phyloP scores from a whole-genome alignment of 1,284 basidiomycete genomes.

The Inonotus obliquus region DNA sequence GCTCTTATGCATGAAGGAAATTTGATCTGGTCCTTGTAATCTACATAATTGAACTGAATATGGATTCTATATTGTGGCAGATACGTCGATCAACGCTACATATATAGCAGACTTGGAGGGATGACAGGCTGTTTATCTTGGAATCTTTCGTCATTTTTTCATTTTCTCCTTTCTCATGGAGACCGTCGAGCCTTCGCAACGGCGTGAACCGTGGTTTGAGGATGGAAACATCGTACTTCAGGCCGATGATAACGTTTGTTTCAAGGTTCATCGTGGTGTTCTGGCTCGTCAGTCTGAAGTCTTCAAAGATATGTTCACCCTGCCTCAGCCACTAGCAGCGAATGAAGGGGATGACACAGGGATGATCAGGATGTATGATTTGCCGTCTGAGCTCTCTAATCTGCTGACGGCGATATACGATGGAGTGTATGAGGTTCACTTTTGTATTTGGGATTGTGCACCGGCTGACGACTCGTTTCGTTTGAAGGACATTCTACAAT shows the following conservation, averaged over 20 bases:
- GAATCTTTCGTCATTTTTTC: too few species aligned
- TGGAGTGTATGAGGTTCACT: conserved; percentile 40
- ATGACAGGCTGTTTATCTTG: too few species aligned
- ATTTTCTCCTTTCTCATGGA: background rate
- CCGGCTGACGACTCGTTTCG: conserved; percentile 7
- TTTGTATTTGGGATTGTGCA: background rate
- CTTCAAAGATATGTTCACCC: conserved; percentile 52
- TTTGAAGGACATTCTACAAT: conserved; percentile 33
- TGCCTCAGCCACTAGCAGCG: conserved; percentile 34
- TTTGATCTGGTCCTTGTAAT: too few species aligned
- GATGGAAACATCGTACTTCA: conserved; percentile 22
- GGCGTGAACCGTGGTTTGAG: conserved; percentile 21
- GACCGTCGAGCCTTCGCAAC: background rate
- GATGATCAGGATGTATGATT: conserved; percentile 50
- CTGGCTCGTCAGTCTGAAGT: conserved; percentile 56
- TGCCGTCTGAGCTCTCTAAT: conserved; percentile 46
- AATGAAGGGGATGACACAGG: conserved; percentile 35
- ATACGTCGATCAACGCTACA: too few species aligned
- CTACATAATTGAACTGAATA: too few species aligned
- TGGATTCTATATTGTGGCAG: too few species aligned
- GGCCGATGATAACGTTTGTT: conserved; percentile 19
- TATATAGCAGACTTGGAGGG: too few species aligned
- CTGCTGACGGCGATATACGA: conserved; percentile 55
- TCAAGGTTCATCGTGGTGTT: conserved; percentile 46
- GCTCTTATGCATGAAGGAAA: too few species aligned